Evolutionary conservation across 371 early-diverging fungal genomes (phyloP), one percentile per base, ranked within the genome.

Genomic region (Mortierella sp.): DNA sequence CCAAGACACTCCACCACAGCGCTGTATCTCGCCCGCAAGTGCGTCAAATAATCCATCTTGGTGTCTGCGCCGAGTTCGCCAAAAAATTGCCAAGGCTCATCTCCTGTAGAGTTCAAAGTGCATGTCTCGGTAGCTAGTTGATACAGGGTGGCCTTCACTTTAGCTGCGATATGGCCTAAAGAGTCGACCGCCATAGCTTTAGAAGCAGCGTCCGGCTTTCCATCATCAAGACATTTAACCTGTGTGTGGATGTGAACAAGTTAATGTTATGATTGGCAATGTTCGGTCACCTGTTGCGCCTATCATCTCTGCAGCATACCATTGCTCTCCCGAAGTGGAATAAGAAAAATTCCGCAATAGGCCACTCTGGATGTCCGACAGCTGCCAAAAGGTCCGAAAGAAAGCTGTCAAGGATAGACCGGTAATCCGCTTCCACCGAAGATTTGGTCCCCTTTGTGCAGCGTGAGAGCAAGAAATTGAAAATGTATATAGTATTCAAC

Each of bases 281-380:
- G 8, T 54, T 14, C 14, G 54, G 51, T 42, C 39, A n/a, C 10
- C 21, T 5, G 28, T 38, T 12, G 23, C n/a, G 13, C 46, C 10
- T 34, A 38, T 0, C 27, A 27, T 24, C 18, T 9, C 21, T 6
- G 9, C 1, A 8, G n/a, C 63, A 26, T 72, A 90, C 89, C 81
- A 95, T 81, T 13, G 92, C 82, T 50, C 85, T 85, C 34, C 87
- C 88, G 48, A 89, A 86, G 2, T 89, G 68, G 28, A 85, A 67
- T 8, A 91, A 76, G 30, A 90, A 80, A 8, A 92, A 69, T 51
- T 93, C 94, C 0, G 97, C 94, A 0, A 85, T 91, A 0, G 98
- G 98, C 95, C 96, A 97, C 46, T 95, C 96, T 7, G 95, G 94
- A n/a, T 90, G 88, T 19, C 88, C 87, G 19, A 95, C 78, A 0